Evolutionary conservation across 768 basidiomycete genomes (phyloP), one percentile per base, ranked within the genome.

Genomic region (Suillus clintonianus): DNA sequence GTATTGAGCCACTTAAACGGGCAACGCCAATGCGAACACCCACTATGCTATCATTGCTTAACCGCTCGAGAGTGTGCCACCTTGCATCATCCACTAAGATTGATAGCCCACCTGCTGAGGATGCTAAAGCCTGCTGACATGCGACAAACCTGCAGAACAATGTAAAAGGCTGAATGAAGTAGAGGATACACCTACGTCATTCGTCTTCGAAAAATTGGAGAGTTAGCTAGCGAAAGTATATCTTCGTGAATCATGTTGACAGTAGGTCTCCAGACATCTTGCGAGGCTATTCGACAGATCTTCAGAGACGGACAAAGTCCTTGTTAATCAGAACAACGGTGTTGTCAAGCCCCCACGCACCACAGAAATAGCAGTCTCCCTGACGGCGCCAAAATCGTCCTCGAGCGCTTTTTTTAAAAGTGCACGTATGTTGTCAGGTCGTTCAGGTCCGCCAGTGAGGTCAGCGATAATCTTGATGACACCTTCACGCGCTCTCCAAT

Each of bases 1-100:
- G 81, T 34, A 88, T 72, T 55, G 76, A 69, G 56, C 86, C 86
- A 47, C 88, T 76, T 53, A 94, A 83, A 56, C 94, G 85, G n/a
- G 95, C 89, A 3, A 94, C 82, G 8, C 88, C 90, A 62, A 97
- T 94, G 53, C 94, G 85, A 39, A 97, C 94, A 64, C 94, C 95
- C 58, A 91, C 82, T 14, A 97, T 87, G 41, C 72, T 70, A 71
- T 98, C 96, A 37, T 79, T 71, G 5, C 85, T 84, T 47, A 96
- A 80, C 50, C 72, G 69, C 32, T 80, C 75, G 22, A 96, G 75
- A n/a, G 80, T 76, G 62, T 80, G 73, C 77, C 92, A 84, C 66
- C 72, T 68, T 22, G 41, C 76, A 67, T 79, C 82, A 69, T 82
- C 84, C 62, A 76, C 75, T 36, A 79, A 70, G 62, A 83, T 75